A percentile compares a stretch with the other conserved stretches of the same genome.
These are phyloP conservation scores for Torulaspora indica DNA, from an alignment of 805 yeast genomes.

Conservation along the genomic window DNA sequence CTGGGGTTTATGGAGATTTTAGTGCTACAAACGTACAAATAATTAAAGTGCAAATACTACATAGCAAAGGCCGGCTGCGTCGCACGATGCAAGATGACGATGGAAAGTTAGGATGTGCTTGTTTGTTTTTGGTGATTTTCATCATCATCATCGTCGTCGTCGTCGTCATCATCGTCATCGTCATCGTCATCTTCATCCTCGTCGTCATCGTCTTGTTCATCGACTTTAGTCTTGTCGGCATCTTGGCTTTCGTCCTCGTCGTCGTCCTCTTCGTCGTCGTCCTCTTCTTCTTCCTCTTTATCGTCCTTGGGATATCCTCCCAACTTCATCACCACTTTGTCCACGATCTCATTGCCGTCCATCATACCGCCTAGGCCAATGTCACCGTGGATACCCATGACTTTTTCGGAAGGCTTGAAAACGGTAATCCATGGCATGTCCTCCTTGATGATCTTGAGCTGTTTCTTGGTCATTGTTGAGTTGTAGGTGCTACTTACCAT, in stretches of 20 bases:
- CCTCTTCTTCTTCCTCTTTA: conserved; percentile 45
- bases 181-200: conserved; percentile 45
- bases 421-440: conserved; percentile 95
- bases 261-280: conserved; percentile 37
- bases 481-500: conserved; percentile 92
- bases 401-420: conserved; percentile 92
- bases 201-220: conserved; percentile 42
- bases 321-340: conserved; percentile 68
- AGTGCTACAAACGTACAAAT: neutral
- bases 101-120: neutral
- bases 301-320: conserved; percentile 57
- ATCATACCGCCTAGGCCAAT: conserved; percentile 99
- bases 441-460: conserved; percentile 66
- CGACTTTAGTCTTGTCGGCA: conserved; percentile 42
- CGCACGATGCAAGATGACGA: conserved; percentile 1
- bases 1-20: neutral
- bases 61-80: conserved; percentile 3
- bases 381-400: conserved; percentile 88
- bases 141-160: conserved; percentile 39
- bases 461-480: conserved; percentile 82
- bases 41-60: conserved; percentile 1
- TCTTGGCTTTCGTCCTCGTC: conserved; percentile 31
- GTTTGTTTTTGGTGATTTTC: conserved; percentile 10
- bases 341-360: conserved; percentile 94
- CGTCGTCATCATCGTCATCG: conserved; percentile 43